Conservation (phyloP, 2,329 filamentous ascomycete species). For the Didymella arachidicola region DNA sequence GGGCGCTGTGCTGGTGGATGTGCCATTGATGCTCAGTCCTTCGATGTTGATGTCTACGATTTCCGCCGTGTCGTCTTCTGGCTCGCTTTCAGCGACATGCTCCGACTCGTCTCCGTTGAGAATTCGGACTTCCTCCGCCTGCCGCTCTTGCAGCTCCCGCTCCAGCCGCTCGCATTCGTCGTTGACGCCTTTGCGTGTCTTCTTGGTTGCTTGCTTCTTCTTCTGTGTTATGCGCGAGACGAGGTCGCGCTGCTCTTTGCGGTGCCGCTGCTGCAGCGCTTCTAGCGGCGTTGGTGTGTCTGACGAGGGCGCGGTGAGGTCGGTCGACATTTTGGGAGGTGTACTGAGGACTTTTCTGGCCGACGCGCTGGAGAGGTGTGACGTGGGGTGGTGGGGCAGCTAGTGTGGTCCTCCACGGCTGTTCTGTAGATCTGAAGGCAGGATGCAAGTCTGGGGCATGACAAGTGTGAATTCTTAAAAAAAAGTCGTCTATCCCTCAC, state of each 20-base stretch:
- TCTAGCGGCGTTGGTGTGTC: constrained; percentile 64
- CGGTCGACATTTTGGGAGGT: constrained; percentile 5
- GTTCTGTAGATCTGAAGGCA: too few species aligned
- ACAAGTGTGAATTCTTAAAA: too few species aligned
- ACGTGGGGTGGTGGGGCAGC: too few species aligned
- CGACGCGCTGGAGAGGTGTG: too few species aligned
- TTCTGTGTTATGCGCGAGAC: constrained; percentile 88
- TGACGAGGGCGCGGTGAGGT: constrained; percentile 17
- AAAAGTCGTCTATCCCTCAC: too few species aligned
- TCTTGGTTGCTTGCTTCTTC: constrained; percentile 95
- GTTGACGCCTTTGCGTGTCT: constrained; percentile 67
- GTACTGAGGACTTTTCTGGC: background rate
- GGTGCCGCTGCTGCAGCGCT: constrained; percentile 78
- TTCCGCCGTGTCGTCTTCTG: constrained; percentile 2
- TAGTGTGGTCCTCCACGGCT: too few species aligned
- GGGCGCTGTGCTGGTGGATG: background rate
- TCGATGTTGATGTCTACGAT: constrained; percentile 2
- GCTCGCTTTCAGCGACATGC: constrained; percentile 15
- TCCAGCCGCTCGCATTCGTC: constrained; percentile 69
- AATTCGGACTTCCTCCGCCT: constrained; percentile 60
- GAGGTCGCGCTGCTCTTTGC: constrained; percentile 87
- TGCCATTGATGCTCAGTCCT: constrained; percentile 17
- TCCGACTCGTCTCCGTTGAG: constrained; percentile 42
- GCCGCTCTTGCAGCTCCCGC: constrained; percentile 62
- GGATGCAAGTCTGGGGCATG: too few species aligned